Base-by-base conservation (phyloP, 768 basidiomycete species). In the Lactifluus rugatus region DNA sequence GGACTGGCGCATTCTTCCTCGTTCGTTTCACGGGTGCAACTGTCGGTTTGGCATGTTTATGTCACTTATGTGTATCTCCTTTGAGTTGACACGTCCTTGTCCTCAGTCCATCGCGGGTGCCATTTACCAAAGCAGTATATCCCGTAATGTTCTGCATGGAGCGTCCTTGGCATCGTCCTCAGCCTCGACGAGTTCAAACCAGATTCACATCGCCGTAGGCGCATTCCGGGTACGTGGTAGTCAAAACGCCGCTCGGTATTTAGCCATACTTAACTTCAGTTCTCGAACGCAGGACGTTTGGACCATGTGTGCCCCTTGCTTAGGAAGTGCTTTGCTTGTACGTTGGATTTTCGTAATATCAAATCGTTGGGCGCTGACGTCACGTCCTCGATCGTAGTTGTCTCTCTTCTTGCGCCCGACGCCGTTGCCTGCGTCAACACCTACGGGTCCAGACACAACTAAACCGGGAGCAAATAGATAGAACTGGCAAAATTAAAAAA, bases 1-100 rank as follows among this genome's bases (percentile, higher is more conserved):
- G 87, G 31, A 93, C 90, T 10, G 85, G 88, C 66, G 89, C 88
- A 11, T 93, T 92, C 70, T 92, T 93, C 71, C 76, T 92, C 55
- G 87, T 90, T 46, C 79, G 89, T 45, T 92, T 92, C 71, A 91
- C 89, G 37, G 89, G 89, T 9, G 87, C 89, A 32, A 90, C 89
- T 2, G 75, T 85, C 39, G 89, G 89, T 60, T 70, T 93, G 73
- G 89, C 89, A 69, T 64, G 84, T 54, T 32, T 39, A 46, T 28
- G 21, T 39, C 21, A 31, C 9, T 28, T 23, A 31, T 25, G 47
- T 44, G 37, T 46, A 50, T 49, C n/a, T 23, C 32, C 49, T 28
- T 28, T 36, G 34, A 61, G 32, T 57, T 62, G 47, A 48, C 50
- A 55, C 51, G 32, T 26, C 51, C 49, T 36, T 56, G 21, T 44